Evolutionary conservation across 139 green algal species (phyloP).

Genomic region (Penium margaritaceum): DNA sequence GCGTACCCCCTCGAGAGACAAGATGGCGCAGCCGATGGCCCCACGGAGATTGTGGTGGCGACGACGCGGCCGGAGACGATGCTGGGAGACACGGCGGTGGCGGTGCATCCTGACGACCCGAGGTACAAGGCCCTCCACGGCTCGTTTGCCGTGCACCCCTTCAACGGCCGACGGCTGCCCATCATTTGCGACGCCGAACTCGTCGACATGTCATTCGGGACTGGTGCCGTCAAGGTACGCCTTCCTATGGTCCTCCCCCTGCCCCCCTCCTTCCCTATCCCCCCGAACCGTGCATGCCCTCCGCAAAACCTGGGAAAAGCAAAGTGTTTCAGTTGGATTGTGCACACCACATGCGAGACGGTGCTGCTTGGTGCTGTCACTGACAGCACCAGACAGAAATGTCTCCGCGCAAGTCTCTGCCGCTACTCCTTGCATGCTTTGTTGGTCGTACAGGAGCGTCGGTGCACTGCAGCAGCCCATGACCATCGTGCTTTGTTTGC

Average conservation of each 20-base stretch:
- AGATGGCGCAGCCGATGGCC: conserved; percentile 58
- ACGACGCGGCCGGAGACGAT: conserved; percentile 89
- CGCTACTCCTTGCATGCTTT: no score
- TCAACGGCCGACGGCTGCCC: conserved; percentile 76
- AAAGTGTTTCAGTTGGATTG: no score
- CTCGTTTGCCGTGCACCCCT: conserved; percentile 78
- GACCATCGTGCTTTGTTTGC: no score
- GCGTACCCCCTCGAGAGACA: conserved; percentile 86
- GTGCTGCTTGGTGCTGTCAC: no score
- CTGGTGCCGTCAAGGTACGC: conserved; percentile 68
- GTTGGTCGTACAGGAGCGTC: no score
- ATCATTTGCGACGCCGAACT: conserved; percentile 90
- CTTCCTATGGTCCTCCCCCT: neutral
- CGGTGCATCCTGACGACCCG: conserved; percentile 86
- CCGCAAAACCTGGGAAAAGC: no score
- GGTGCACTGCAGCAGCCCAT: no score
- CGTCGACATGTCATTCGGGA: conserved; percentile 92
- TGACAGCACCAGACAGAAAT: no score
- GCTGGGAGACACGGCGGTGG: conserved; percentile 90
- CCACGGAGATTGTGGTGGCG: conserved; percentile 51
- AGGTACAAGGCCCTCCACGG: conserved; percentile 77
- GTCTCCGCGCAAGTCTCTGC: no score
- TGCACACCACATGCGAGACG: no score
- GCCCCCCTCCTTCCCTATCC: neutral
- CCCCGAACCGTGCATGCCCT: neutral